Conservation (phyloP, 2,329 filamentous ascomycete species). For the Clonostachys solani region DNA sequence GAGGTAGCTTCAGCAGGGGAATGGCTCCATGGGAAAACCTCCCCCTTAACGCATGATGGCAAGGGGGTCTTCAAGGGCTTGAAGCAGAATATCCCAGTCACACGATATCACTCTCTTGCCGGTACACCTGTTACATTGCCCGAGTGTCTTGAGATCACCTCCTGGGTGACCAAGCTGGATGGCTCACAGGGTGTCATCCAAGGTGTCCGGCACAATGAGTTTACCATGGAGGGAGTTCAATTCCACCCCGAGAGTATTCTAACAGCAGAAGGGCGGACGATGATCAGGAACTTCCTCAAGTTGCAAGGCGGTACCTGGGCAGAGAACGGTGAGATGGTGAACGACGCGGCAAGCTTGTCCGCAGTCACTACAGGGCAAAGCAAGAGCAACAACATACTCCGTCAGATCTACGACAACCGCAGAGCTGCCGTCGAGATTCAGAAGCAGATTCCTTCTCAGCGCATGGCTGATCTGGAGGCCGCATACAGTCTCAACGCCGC, state of each 20-base stretch:
- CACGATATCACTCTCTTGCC: constrained; percentile 92
- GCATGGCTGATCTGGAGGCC: constrained; percentile 78
- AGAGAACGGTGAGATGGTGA: constrained; percentile 60
- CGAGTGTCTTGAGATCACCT: constrained; percentile 80
- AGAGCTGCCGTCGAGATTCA: constrained; percentile 73
- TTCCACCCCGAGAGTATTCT: constrained; percentile 98
- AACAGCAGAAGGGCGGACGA: constrained; percentile 79
- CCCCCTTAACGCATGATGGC: constrained; percentile 79
- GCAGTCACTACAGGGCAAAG: constrained; percentile 15
- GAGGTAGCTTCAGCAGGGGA: constrained; percentile 90
- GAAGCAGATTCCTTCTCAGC: constrained; percentile 79
- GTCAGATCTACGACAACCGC: constrained; percentile 84
- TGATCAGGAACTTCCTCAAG: constrained; percentile 88
- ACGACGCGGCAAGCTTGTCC: constrained; percentile 29
- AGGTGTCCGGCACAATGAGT: constrained; percentile 91
- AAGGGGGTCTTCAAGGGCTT: constrained; percentile 91
- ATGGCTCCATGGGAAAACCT: constrained; percentile 96
- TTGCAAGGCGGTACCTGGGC: constrained; percentile 91
- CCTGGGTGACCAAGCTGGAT: constrained; percentile 77
- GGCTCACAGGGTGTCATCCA: constrained; percentile 86
- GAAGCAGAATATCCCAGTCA: constrained; percentile 77
- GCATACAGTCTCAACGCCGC: constrained; percentile 81
- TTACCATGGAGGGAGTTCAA: constrained; percentile 90
- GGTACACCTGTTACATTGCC: constrained; percentile 87
- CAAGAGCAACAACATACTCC: constrained; percentile 68